Conservation (phyloP, 768 basidiomycete species). For the Infundibulicybe gibba region DNA sequence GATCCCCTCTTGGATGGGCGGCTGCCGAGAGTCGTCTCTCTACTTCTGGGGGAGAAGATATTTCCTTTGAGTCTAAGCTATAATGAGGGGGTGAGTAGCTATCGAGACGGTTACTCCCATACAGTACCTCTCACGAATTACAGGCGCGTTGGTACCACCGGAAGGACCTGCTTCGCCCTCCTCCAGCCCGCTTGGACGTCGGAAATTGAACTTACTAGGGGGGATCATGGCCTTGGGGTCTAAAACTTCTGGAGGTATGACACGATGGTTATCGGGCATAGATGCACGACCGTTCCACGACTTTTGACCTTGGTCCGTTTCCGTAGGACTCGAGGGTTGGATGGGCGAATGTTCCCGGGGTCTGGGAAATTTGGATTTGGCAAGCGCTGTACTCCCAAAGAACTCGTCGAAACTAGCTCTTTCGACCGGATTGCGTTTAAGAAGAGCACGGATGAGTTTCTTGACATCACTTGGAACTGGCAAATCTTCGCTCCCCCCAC, state of each 20-base stretch:
- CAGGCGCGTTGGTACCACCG: not conserved
- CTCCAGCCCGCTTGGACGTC: constrained; percentile 27
- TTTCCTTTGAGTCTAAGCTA: constrained; percentile 15
- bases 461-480: constrained; percentile 83
- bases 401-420: constrained; percentile 90
- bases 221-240: constrained; percentile 81
- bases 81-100: too few species aligned
- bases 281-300: constrained; percentile 34
- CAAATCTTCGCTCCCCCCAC: constrained; percentile 47
- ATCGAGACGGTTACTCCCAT: too few species aligned
- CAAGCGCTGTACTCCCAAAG: constrained; percentile 77
- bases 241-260: constrained; percentile 77
- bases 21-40: constrained; percentile 15
- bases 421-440: constrained; percentile 82
- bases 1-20: constrained; percentile 9
- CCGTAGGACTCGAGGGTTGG: constrained; percentile 19
- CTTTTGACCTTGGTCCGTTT: constrained; percentile 18
- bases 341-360: constrained; percentile 35
- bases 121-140: too few species aligned
- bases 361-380: constrained; percentile 73
- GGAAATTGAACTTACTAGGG: constrained; percentile 77
- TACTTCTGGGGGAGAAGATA: constrained; percentile 16
- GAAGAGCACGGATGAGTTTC: constrained; percentile 74
- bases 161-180: constrained; percentile 18
- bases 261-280: constrained; percentile 69